Base-by-base conservation (phyloP, 169 alveolate genomes). In the Cyclospora cayetanensis region DNA sequence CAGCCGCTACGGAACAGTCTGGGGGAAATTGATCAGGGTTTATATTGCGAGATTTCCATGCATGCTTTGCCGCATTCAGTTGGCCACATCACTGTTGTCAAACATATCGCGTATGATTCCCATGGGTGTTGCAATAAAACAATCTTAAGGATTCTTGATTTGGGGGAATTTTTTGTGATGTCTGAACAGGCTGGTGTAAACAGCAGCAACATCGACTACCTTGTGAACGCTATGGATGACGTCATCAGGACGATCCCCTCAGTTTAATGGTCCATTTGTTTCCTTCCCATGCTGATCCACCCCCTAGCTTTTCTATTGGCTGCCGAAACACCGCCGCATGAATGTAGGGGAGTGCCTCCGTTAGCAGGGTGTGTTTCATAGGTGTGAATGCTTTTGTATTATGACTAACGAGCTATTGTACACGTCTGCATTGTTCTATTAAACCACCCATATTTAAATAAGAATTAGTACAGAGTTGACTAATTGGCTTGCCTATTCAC, bases 181-280 rank as follows among this genome's bases (percentile, higher is more conserved):
- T 34, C 22, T 70, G 29, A n/a, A n/a, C 91, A 91, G 94, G 95
- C 98, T 35, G 99, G 99, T 15, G 85, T 97, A 34, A 97, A 96
- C 90, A 68, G 95, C 65, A 39, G 88, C 52, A 97, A 97, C 93
- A 87, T 97, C 42, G 96, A 94, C 25, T 97, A 95, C 93, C 96
- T 97, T 39, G 97, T 97, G 68, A 95, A 94, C 35, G 96, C 98
- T 35, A 94, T 97, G 85, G 96, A 96, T 90, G 96, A 94, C 7
- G 91, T 84, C 9, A 68, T 84, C 52, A 25, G 83, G 46, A n/a
- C 80, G 22, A 72, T 55, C 0, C 91, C 91, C 3, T 7, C 84
- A 31, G 3, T 25, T 34, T 68, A 68, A 68, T n/a, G 18, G 80
- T 34, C n/a, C n/a, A n/a, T n/a, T n/a, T n/a, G n/a, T n/a, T n/a